A percentile compares a stretch with the other conserved stretches of the same genome.
phyloP scores from a whole-genome alignment of 371 early-diverging fungal species.

The Nematocida homosporus region DNA sequence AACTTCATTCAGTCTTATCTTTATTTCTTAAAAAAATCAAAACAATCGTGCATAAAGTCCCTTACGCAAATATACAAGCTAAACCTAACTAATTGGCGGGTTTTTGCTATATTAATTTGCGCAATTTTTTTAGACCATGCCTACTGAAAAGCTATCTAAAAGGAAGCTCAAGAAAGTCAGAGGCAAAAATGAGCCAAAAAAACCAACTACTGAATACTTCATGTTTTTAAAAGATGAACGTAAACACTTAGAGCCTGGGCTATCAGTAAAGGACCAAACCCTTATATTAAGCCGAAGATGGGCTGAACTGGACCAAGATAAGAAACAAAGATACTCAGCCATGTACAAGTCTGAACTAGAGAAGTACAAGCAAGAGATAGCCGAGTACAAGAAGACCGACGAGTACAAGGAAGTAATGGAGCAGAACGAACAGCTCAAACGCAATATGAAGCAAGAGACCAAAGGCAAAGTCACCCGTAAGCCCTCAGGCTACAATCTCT shows the following conservation, averaged over 20 bases:
- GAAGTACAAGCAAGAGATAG: slow-evolving; percentile 56
- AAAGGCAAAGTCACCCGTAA: slow-evolving; percentile 15
- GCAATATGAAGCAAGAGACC: neutral
- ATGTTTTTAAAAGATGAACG: slow-evolving; percentile 62
- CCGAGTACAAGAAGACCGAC: slow-evolving; percentile 64
- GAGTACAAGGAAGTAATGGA: slow-evolving; percentile 58
- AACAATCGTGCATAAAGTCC: too few relatives aligned
- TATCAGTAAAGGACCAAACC: slow-evolving; percentile 60
- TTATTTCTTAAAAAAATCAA: too few relatives aligned
- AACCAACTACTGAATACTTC: slow-evolving; percentile 65
- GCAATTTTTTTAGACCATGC: slow-evolving; percentile 35
- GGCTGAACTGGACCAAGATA: slow-evolving; percentile 50
- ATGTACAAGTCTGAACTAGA: slow-evolving; percentile 56
- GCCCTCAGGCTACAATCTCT: slow-evolving; percentile 57
- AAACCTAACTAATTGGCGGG: too few relatives aligned
- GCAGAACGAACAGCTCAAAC: slow-evolving; percentile 19
- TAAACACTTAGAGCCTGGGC: slow-evolving; percentile 46
- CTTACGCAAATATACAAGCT: too few relatives aligned
- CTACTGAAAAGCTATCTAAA: slow-evolving; percentile 34
- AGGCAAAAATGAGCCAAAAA: slow-evolving; percentile 67
- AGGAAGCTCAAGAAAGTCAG: slow-evolving; percentile 60
- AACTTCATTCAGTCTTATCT: too few relatives aligned
- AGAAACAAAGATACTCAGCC: slow-evolving; percentile 58
- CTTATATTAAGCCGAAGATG: slow-evolving; percentile 37
- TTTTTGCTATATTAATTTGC: slow-evolving; percentile 7